Conservation (phyloP, 2,329 filamentous ascomycete species). For the Diplodia sapinea region DNA sequence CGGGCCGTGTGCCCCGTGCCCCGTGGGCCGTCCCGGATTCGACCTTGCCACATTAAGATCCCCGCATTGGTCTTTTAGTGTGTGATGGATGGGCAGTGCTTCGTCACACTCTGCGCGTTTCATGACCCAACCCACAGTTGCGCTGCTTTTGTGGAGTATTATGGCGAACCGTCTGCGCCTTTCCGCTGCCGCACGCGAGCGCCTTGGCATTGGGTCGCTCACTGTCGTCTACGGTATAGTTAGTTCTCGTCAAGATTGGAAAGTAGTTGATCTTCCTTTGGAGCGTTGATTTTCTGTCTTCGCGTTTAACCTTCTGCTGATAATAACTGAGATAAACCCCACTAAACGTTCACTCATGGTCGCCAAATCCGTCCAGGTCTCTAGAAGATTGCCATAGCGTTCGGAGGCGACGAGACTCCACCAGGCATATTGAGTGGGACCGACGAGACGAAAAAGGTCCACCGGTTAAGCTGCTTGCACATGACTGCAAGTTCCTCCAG, state of each 20-base stretch:
- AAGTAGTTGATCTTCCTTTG: neutral
- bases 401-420: conserved; percentile 47
- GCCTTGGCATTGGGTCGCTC: neutral
- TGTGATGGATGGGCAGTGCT: neutral
- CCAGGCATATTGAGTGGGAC: conserved; percentile 60
- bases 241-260: neutral
- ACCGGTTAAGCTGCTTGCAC: conserved; percentile 60
- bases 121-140: conserved; percentile 10
- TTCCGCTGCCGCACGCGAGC: conserved; percentile 3
- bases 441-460: conserved; percentile 67
- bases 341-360: neutral
- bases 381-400: conserved; percentile 48
- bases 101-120: conserved; percentile 15
- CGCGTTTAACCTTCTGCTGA: no score
- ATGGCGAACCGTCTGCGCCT: neutral
- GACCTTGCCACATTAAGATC: conserved; percentile 8
- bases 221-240: neutral
- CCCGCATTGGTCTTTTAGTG: neutral
- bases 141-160: neutral
- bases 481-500: conserved; percentile 60
- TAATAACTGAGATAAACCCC: neutral
- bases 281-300: no score
- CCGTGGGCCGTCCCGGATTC: conserved; percentile 20
- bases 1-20: conserved; percentile 13
- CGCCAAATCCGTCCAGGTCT: no score